Conservation (phyloP, 148 eudicot species). For the Rheum nobile region DNA sequence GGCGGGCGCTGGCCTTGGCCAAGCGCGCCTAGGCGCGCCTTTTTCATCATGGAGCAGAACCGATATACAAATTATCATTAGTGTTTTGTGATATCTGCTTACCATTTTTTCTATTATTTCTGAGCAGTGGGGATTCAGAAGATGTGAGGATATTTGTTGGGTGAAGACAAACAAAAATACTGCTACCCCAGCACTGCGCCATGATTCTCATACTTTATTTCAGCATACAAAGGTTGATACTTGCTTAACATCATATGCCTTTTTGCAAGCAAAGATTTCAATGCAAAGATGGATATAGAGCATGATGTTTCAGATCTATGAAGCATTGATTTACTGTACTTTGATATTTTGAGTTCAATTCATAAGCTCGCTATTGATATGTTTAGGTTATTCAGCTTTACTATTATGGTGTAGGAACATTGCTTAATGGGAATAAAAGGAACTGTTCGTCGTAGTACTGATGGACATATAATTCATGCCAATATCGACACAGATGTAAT, state of each 20-base stretch:
- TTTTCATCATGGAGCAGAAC: too few relatives aligned
- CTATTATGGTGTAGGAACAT: conserved; percentile 55
- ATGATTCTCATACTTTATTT: conserved; percentile 91
- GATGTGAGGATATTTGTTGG: conserved; percentile 99
- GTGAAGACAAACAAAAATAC: conserved; percentile 91
- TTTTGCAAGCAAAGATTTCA: not conserved
- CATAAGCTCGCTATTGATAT: too few relatives aligned
- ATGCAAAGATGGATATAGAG: not conserved
- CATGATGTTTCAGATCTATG: not conserved
- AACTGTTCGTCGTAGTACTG: conserved; percentile 94
- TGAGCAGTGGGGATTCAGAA: conserved; percentile 93
- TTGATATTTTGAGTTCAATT: too few relatives aligned
- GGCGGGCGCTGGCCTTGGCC: too few relatives aligned
- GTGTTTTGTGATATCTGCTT: not conserved
- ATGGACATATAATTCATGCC: conserved; percentile 97
- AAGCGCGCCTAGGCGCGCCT: too few relatives aligned
- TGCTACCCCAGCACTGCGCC: conserved; percentile 77
- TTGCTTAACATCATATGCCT: not conserved
- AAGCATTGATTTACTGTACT: not conserved
- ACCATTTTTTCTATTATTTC: too few relatives aligned
- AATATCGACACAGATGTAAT: conserved; percentile 96
- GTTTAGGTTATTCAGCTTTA: not conserved
- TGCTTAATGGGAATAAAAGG: conserved; percentile 99
- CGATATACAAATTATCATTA: not conserved
- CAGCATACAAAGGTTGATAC: conserved; percentile 81